Evolutionary conservation across 2,329 filamentous ascomycete genomes (phyloP).

Genomic region (Alternaria angustiovoidea): DNA sequence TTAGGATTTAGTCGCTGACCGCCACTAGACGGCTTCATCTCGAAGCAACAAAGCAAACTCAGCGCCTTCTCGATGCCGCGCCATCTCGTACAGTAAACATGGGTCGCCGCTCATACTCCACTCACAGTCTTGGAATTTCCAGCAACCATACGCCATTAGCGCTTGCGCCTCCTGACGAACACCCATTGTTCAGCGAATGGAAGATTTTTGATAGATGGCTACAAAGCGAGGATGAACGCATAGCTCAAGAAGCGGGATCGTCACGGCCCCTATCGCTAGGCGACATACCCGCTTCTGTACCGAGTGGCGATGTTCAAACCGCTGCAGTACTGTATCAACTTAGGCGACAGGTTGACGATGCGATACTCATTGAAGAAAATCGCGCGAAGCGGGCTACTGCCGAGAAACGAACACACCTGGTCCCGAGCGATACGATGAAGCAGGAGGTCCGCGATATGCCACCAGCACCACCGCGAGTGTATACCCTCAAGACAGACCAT

Average conservation of each 20-base stretch:
- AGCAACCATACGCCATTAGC: conserved; percentile 27
- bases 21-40: conserved; percentile 36
- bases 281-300: conserved; percentile 23
- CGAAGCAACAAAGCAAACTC: conserved; percentile 36
- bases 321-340: conserved; percentile 40
- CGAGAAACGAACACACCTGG: conserved; percentile 37
- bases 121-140: conserved; percentile 27
- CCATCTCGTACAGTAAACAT: conserved; percentile 39
- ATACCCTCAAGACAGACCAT: conserved; percentile 37
- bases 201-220: conserved; percentile 40
- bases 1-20: conserved; percentile 14
- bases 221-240: conserved; percentile 38
- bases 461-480: conserved; percentile 34
- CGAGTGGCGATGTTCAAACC: conserved; percentile 33
- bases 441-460: conserved; percentile 37
- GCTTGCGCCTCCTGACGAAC: conserved; percentile 38
- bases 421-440: conserved; percentile 40
- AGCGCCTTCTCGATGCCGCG: conserved; percentile 30
- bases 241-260: conserved; percentile 29
- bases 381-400: conserved; percentile 37
- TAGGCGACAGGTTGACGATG: conserved; percentile 41
- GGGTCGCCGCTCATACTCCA: conserved; percentile 36
- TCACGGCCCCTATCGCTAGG: conserved; percentile 33
- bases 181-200: conserved; percentile 44
- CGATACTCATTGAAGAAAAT: conserved; percentile 43